Base-by-base conservation (phyloP, 495 filamentous ascomycete genomes). In the Pyronema domesticum region DNA sequence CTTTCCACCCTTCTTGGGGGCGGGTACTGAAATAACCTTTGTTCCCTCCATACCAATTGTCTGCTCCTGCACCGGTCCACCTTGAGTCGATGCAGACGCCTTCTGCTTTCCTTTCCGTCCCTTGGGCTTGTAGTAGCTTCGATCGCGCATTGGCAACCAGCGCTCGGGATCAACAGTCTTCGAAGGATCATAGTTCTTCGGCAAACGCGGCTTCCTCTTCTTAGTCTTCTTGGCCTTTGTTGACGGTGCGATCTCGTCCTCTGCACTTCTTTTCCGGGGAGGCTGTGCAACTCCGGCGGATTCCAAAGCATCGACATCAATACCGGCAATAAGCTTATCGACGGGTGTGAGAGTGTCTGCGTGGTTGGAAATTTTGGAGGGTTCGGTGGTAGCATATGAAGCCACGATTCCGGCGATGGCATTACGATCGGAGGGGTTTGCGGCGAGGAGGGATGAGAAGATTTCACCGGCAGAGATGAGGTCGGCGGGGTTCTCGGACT, bases 71-170 rank as follows among this genome's bases (percentile, higher is more conserved):
- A 83, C 80, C 39, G 79, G 68, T 37, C 88, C 88, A 58, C 91
- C 91, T 70, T 98, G 91, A 9, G 86, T 95, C 34, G 81, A 71
- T 1, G 64, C 63, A 10, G 56, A 58, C 43, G 83, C 84, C 13
- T 76, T 80, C 65, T 79, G 80, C 72, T 83, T 85, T 74, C 86
- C 89, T 9, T 85, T 85, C 74, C 94, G 95, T 67, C 80, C 82
- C 9, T 88, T 87, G 70, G 93, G 94, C 48, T 82, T 71, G 69
- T 94, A 99, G 43, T 76, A 81, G 58, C 84, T 93, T 13, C 91
- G 75, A 63, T 99, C 91, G 47, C 81, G 76, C 54, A 96, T 70
- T 18, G 91, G 89, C 55, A 96, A 68, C 91, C 91, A 99, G 47
- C 91, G 71, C 69, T 99, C 93, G 1, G 85, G 81, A 63, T 96